Percentiles rank a stretch among this genome's conserved stretches.
Evolutionary conservation across 2,329 filamentous ascomycete species (phyloP).

Genomic region (Penicillium polonicum): DNA sequence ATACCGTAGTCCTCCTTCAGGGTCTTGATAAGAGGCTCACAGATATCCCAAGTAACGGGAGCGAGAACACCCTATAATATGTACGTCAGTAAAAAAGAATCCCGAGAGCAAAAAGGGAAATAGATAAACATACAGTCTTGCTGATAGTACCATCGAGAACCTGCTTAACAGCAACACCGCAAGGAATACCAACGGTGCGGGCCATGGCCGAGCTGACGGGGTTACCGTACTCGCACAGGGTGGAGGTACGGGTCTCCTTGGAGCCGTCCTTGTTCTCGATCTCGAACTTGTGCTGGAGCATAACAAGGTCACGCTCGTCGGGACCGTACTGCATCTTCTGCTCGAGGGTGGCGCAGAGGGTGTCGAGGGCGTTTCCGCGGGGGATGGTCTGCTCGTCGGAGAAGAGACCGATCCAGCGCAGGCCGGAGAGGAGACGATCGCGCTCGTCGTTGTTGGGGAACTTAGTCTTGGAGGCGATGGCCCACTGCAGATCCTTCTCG

Average conservation of each 20-base stretch:
- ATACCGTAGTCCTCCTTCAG: slow-evolving; percentile 76
- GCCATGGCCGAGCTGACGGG: slow-evolving; percentile 82
- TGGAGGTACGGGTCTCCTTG: slow-evolving; percentile 75
- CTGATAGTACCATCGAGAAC: slow-evolving; percentile 72
- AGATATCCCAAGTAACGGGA: slow-evolving; percentile 71
- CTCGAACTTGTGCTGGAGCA: slow-evolving; percentile 65
- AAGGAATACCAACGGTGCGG: slow-evolving; percentile 66
- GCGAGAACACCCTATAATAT: slow-evolving; percentile 63
- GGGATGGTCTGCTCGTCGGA: slow-evolving; percentile 68
- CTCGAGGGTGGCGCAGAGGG: slow-evolving; percentile 84
- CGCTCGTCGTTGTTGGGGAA: slow-evolving; percentile 70
- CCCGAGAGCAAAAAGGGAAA: neutral
- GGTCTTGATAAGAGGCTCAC: slow-evolving; percentile 71
- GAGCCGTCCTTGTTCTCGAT: slow-evolving; percentile 79
- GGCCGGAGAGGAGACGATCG: slow-evolving; percentile 66
- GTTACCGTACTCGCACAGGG: slow-evolving; percentile 78
- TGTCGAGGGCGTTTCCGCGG: slow-evolving; percentile 78
- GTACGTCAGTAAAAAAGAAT: neutral
- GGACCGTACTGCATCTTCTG: slow-evolving; percentile 86
- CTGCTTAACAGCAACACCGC: slow-evolving; percentile 72
- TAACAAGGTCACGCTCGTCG: slow-evolving; percentile 80
- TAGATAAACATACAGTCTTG: slow-evolving; percentile 50
- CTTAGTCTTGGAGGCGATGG: slow-evolving; percentile 71
- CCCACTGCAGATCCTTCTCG: slow-evolving; percentile 68
- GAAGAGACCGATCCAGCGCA: slow-evolving; percentile 70